Conservation (phyloP, 352 stramenopile genomes). For the Elongisporangium prolatum region DNA sequence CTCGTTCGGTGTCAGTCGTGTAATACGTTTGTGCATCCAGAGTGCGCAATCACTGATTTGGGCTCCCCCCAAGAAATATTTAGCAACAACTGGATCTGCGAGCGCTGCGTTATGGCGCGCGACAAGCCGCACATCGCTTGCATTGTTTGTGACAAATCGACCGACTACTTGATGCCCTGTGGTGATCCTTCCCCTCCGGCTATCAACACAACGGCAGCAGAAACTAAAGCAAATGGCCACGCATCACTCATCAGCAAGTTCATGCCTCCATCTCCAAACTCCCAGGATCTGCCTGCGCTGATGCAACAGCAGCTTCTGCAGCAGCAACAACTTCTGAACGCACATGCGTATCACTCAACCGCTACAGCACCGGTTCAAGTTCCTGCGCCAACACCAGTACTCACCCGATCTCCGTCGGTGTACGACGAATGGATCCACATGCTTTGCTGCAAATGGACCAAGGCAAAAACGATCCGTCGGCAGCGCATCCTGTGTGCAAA, state of each 20-base stretch:
- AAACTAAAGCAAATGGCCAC: not conserved
- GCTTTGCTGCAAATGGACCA: constrained; percentile 75
- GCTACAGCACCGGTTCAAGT: not conserved
- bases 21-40: constrained; percentile 74
- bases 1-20: constrained; percentile 86
- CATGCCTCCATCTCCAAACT: not conserved
- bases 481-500: constrained; percentile 61
- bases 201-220: not conserved
- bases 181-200: constrained; percentile 10
- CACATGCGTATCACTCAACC: constrained; percentile 4
- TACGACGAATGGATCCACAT: constrained; percentile 71
- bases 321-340: not conserved
- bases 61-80: constrained; percentile 49
- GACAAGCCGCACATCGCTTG: constrained; percentile 37
- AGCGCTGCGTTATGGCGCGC: constrained; percentile 57
- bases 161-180: constrained; percentile 82
- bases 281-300: not conserved
- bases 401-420: not conserved
- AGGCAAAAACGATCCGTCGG: constrained; percentile 55
- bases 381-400: not conserved
- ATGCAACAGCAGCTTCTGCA: constrained; percentile 8
- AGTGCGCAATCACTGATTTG: constrained; percentile 77
- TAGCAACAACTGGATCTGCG: constrained; percentile 83
- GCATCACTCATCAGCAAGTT: not conserved
- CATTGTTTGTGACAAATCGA: constrained; percentile 55